Conservation (phyloP, 2,329 filamentous ascomycete genomes). For the Curvularia lunata region DNA sequence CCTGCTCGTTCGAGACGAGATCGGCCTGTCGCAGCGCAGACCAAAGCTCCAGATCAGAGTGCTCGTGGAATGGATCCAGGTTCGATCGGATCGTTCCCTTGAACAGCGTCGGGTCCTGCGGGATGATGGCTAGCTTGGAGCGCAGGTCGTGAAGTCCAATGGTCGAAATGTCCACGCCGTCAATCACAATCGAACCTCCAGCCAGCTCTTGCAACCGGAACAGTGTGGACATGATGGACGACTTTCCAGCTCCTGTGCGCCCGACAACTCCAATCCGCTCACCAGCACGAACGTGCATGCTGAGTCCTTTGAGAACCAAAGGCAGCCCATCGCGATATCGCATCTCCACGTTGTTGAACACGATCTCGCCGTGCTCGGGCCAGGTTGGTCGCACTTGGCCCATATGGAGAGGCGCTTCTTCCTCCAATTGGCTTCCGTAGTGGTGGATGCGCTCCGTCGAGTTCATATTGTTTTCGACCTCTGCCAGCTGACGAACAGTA, state of each 20-base stretch:
- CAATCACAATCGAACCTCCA: conserved; percentile 56
- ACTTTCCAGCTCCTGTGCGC: conserved; percentile 82
- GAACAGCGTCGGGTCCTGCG: conserved; percentile 84
- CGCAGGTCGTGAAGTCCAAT: conserved; percentile 78
- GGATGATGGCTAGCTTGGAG: conserved; percentile 79
- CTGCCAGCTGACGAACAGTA: conserved; percentile 88
- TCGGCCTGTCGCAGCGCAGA: conserved; percentile 77
- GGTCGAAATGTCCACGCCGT: conserved; percentile 67
- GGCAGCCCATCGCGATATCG: conserved; percentile 59
- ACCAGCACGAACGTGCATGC: conserved; percentile 74
- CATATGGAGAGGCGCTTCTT: conserved; percentile 85
- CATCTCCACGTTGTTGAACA: conserved; percentile 59
- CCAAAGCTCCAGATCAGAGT: conserved; percentile 80
- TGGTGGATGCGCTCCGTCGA: conserved; percentile 89
- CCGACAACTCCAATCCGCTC: conserved; percentile 84
- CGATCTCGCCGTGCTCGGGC: conserved; percentile 80
- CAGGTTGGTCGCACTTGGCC: conserved; percentile 73
- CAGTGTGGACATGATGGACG: conserved; percentile 80
- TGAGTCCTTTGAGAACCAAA: conserved; percentile 57
- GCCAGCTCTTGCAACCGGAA: conserved; percentile 70
- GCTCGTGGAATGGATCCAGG: conserved; percentile 80
- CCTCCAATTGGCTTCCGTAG: conserved; percentile 84
- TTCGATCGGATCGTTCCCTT: conserved; percentile 79
- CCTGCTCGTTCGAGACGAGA: conserved; percentile 62
- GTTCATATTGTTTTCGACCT: conserved; percentile 99